Evolutionary conservation across 2,329 filamentous ascomycete genomes (phyloP).

Genomic region (Exophiala sideris): DNA sequence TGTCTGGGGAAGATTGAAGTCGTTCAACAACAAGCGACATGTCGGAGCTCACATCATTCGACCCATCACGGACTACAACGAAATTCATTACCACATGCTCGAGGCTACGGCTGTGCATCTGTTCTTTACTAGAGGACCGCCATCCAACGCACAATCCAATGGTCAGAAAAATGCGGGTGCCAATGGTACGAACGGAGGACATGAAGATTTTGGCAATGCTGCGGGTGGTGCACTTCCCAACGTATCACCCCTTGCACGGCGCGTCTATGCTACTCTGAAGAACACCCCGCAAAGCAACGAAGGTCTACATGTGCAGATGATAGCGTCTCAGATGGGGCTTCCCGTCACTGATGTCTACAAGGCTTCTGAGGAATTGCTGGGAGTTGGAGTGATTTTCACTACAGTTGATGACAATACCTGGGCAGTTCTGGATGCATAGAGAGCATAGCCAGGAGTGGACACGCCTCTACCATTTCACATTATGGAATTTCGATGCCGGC

Average conservation of each 20-base stretch:
- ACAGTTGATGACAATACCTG: slow-evolving; percentile 93
- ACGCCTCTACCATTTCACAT: background rate
- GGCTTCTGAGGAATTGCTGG: slow-evolving; percentile 77
- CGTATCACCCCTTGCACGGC: slow-evolving; percentile 59
- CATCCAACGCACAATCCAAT: slow-evolving; percentile 43
- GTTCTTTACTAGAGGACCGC: slow-evolving; percentile 70
- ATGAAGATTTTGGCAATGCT: slow-evolving; percentile 29
- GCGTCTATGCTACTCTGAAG: slow-evolving; percentile 68
- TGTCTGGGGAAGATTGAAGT: slow-evolving; percentile 79
- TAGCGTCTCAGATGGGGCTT: slow-evolving; percentile 65
- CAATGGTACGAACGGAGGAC: slow-evolving; percentile 35
- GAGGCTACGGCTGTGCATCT: slow-evolving; percentile 88
- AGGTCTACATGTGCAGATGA: slow-evolving; percentile 75
- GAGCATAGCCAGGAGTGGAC: background rate
- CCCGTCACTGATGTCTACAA: slow-evolving; percentile 66
- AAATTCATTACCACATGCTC: slow-evolving; percentile 87
- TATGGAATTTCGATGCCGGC: background rate
- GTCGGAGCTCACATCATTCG: slow-evolving; percentile 78
- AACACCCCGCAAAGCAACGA: slow-evolving; percentile 70
- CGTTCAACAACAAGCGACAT: slow-evolving; percentile 78
- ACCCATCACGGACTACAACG: slow-evolving; percentile 79
- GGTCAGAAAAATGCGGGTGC: slow-evolving; percentile 33
- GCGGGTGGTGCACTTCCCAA: slow-evolving; percentile 40
- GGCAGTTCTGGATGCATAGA: slow-evolving; percentile 65
- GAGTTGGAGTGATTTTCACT: slow-evolving; percentile 74